phyloP scores from a whole-genome alignment of 139 green algal genomes.

The Chlamydomonas sphaeroides region DNA sequence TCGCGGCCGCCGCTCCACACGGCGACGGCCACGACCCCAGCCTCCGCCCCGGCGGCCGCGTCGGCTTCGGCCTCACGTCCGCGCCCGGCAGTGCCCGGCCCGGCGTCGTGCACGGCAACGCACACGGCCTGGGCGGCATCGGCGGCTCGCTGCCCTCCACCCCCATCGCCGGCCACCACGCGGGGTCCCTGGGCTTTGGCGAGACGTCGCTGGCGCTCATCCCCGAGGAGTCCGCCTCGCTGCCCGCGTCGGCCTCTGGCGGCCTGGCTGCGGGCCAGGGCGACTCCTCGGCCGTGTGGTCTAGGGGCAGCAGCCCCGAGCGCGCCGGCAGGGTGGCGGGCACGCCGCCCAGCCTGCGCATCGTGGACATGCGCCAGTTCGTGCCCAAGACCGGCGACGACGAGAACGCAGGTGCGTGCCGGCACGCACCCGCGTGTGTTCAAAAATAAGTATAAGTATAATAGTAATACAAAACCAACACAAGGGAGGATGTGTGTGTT shows the following conservation, averaged over 20 bases:
- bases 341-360: slow-evolving; percentile 26
- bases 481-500: no score
- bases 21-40: no score
- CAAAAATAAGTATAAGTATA: no score
- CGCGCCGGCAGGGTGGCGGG: not conserved
- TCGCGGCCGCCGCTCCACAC: not conserved
- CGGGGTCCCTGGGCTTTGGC: not conserved
- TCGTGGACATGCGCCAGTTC: slow-evolving; percentile 26
- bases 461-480: no score
- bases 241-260: no score
- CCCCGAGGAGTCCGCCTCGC: not conserved
- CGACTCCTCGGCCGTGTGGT: no score
- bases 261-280: no score
- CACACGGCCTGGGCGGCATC: not conserved
- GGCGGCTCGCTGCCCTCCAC: slow-evolving; percentile 23
- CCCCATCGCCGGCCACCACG: not conserved
- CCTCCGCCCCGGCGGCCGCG: slow-evolving; percentile 2
- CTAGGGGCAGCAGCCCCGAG: no score
- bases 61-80: not conserved
- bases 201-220: slow-evolving; percentile 3
- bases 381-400: slow-evolving; percentile 5
- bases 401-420: slow-evolving; percentile 1
- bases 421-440: no score
- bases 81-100: not conserved
- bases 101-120: not conserved